Evolutionary conservation across 257 asterid genomes (phyloP).

Genomic region (Solanum etuberosum): DNA sequence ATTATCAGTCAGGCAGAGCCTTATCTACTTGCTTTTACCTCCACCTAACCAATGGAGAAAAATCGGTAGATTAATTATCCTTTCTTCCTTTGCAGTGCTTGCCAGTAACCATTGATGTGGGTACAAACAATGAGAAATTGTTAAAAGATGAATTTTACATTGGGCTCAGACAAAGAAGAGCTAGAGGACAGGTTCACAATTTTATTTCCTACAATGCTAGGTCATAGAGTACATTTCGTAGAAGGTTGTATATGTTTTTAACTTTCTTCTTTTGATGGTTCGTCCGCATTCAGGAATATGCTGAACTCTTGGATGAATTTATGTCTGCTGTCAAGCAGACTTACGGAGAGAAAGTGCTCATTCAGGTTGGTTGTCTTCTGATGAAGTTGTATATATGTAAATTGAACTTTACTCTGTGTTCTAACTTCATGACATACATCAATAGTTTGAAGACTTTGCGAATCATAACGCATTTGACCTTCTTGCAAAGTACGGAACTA

Average conservation of each 20-base stretch:
- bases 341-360: constrained; percentile 75
- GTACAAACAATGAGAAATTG: constrained; percentile 63
- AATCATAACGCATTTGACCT: constrained; percentile 84
- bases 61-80: not conserved
- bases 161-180: constrained; percentile 58
- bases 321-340: constrained; percentile 75
- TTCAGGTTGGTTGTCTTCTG: constrained; percentile 38
- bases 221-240: not conserved
- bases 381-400: not conserved
- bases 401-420: not conserved
- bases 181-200: constrained; percentile 56
- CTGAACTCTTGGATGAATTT: constrained; percentile 69
- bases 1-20: not conserved
- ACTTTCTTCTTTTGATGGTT: not conserved
- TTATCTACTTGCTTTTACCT: not conserved
- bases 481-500: constrained; percentile 52
- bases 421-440: not conserved
- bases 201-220: not conserved
- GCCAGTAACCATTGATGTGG: constrained; percentile 78
- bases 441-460: constrained; percentile 81
- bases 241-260: not conserved
- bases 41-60: not conserved
- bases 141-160: constrained; percentile 64
- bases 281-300: constrained; percentile 46
- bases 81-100: constrained; percentile 36